phyloP scores from a whole-genome alignment of 2,329 filamentous ascomycete species.

The Sclerotinia subarctica region DNA sequence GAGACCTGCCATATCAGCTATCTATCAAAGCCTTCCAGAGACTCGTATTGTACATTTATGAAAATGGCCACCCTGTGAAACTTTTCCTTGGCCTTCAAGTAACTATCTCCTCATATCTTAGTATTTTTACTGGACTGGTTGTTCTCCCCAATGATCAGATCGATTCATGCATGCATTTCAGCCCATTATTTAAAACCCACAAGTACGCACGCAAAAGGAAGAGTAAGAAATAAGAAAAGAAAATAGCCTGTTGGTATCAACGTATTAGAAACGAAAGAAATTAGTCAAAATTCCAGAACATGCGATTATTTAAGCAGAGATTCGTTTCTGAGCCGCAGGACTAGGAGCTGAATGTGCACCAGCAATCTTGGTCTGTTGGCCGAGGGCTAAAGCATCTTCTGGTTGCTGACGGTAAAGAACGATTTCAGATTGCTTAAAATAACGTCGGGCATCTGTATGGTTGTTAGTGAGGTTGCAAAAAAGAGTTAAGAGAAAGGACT shows the following conservation, averaged over 20 bases:
- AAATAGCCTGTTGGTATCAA: constrained; percentile 17
- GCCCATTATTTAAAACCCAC: background rate
- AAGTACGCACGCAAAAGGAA: background rate
- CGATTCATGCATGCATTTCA: background rate
- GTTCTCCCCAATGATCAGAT: constrained; percentile 4
- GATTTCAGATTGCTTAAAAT: constrained; percentile 99
- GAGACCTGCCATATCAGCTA: background rate
- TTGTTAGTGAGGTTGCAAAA: constrained; percentile 4
- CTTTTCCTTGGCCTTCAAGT: background rate
- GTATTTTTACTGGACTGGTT: background rate
- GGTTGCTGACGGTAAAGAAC: constrained; percentile 85
- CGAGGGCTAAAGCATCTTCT: constrained; percentile 45
- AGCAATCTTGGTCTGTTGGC: constrained; percentile 39
- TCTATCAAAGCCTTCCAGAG: background rate
- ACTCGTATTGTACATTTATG: constrained; percentile 9
- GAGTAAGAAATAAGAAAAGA: background rate
- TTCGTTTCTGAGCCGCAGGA: constrained; percentile 23
- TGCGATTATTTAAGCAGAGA: constrained; percentile 3
- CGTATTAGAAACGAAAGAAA: background rate
- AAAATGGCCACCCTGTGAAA: constrained; percentile 3
- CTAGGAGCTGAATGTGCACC: constrained; percentile 36
- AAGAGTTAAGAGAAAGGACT: constrained; percentile 17
- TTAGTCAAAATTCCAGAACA: background rate
- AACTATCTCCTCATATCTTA: constrained; percentile 1
- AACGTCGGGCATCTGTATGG: constrained; percentile 76